Evolutionary conservation across 2,329 filamentous ascomycete species (phyloP), one percentile per base, ranked within the genome.

Genomic region (Coniochaeta ligniaria): DNA sequence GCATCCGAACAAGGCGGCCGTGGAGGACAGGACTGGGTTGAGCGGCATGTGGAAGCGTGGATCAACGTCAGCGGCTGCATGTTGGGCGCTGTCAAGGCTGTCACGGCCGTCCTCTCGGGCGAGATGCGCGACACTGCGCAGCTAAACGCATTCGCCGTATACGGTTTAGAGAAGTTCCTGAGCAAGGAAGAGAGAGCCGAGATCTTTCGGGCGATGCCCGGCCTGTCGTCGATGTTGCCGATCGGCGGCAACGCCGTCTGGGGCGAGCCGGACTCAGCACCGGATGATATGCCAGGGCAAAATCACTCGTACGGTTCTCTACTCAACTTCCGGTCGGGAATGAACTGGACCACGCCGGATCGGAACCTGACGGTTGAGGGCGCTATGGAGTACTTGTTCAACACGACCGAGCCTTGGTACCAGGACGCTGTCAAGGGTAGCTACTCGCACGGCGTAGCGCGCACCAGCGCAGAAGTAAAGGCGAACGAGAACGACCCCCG

Each of bases 111-210:
- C 0, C 80, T 99, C 1, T 97, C 93, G 0, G 95, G 95, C 33
- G 95, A 99, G 74, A 99, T 99, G 95, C 92, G 94, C 66, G 95
- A 99, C 70, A 99, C 95, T 0, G 95, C 94, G 1, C 95, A 98
- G 73, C 84, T 99, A 24, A 98, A 98, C 68, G 86, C 94, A 2
- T 96, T 98, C 72, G 95, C 95, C 9, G 94, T 99, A 1, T 98
- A 98, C 69, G 95, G 95, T 0, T 83, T 99, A 11, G 95, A 99
- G 73, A 96, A 95, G 71, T 99, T 99, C 72, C 79, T 99, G 55
- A 93, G 88, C 68, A 91, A 90, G 68, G 88, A 93, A 65, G 95
- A 99, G 73, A 85, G 95, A 59, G 92, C 91, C 0, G 92, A 98
- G 70, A 88, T 99, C 50, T 96, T 99, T 78, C 87, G 95, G 59